Base-by-base conservation (phyloP, 148 eudicot species). In the Heliosperma pusillum region DNA sequence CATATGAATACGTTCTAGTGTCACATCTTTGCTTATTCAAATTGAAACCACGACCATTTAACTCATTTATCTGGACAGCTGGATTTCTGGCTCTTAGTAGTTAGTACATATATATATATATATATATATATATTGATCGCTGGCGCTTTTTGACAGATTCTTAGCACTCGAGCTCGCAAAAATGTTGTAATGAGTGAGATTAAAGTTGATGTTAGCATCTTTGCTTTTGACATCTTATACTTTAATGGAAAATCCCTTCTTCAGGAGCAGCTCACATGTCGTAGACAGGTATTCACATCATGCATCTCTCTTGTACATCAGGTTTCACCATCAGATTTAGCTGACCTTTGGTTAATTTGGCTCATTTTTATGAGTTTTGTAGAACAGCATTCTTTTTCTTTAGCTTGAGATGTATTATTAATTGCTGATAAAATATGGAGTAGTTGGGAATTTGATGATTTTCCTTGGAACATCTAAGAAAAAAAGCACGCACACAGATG, bases 121-220 rank as follows among this genome's bases (percentile, higher is more conserved):
- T n/a, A 60, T 24, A 4, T 71, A 40, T 40, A 4, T 59, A 24
- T 24, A 61, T 25, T 27, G 74, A 40, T 52, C 33, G 2, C 25
- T 65, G 19, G 1, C 0, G 45, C 44, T 24, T 58, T 55, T 20
- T 75, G 74, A 74, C 90, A 94, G 97, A 72, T 79, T 33, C 89
- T 94, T 69, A 91, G 89, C 82, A 94, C 96, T 10, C 97, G 97
- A 80, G 93, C 98, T 80, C 96, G 98, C 59, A 94, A 94, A 86
- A 94, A 94, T 87, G 98, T 94, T 68, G 84, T 44, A 44, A 50
- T 84, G 75, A 91, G 87, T 81, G 97, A 94, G 16, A 94, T 94
- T 79, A 90, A 94, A 86, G 92, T 94, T 74, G 85, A 91, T 26
- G 97, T 94, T 75, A 87, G 97, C 86, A 85, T 95, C 73, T 95